A percentile compares a stretch with the other conserved stretches of the same genome.
Evolutionary conservation across 306 rosid species (phyloP).

Genomic region (Lagenaria siceraria): DNA sequence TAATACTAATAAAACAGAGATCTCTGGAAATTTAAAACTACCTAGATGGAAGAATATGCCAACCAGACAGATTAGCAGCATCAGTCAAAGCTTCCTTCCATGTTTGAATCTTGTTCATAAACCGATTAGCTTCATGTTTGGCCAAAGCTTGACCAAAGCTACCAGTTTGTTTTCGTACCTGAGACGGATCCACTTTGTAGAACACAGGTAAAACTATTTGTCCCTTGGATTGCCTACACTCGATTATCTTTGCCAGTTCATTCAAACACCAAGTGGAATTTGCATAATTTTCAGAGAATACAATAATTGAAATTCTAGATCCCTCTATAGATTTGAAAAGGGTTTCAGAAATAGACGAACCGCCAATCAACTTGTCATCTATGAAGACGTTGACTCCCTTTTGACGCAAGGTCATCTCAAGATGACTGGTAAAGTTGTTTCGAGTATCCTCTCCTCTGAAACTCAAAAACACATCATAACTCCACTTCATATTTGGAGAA

Average conservation of each 20-base stretch:
- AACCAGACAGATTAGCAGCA: not conserved
- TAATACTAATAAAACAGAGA: too few relatives aligned
- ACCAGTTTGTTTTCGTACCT: not conserved
- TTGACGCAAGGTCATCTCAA: not conserved
- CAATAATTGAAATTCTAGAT: not conserved
- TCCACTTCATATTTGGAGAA: not conserved
- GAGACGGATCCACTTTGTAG: not conserved
- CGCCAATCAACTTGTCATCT: not conserved
- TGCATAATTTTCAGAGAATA: constrained; percentile 3
- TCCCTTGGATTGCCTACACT: not conserved
- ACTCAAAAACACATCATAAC: not conserved
- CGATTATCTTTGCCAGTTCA: not conserved
- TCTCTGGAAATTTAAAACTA: not conserved
- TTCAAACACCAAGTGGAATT: not conserved
- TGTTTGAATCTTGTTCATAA: not conserved
- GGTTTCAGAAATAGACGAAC: not conserved
- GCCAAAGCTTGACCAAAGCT: not conserved
- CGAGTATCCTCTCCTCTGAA: not conserved
- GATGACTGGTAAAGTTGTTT: not conserved
- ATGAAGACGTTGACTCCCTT: not conserved
- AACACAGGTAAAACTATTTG: not conserved
- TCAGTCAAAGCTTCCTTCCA: not conserved
- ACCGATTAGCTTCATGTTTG: not conserved
- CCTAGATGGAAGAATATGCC: not conserved
- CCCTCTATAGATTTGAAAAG: not conserved